These are phyloP conservation scores for Taiozyma sp. DNA, from an alignment of 1,139 yeast genomes.

Conservation along the genomic window DNA sequence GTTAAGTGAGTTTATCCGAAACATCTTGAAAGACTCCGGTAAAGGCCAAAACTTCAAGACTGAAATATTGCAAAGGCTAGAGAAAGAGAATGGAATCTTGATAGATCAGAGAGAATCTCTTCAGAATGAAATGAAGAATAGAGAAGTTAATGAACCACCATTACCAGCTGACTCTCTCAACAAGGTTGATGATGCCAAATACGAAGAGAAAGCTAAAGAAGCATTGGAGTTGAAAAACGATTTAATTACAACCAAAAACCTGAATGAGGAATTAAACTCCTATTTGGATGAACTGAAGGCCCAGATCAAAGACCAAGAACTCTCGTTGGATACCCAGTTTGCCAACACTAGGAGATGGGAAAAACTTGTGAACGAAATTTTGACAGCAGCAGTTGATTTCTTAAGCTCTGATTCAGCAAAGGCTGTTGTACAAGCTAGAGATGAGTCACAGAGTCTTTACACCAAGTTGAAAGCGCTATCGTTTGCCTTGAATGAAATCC, in stretches of 20 bases:
- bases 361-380: constrained; percentile 25
- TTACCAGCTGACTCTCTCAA: constrained; percentile 4
- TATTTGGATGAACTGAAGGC: constrained; percentile 17
- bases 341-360: constrained; percentile 29
- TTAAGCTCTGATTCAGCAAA: constrained; percentile 25
- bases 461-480: constrained; percentile 29
- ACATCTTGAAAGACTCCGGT: constrained; percentile 23
- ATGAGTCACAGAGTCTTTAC: constrained; percentile 26
- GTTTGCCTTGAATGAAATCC: constrained; percentile 22
- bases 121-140: constrained; percentile 17
- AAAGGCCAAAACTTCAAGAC: constrained; percentile 20
- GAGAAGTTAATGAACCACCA: constrained; percentile 4
- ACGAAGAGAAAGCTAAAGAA: constrained; percentile 20
- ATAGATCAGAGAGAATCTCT: constrained; percentile 16
- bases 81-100: constrained; percentile 17
- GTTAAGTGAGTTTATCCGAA: constrained; percentile 29
- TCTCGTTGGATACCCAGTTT: constrained; percentile 26
- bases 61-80: constrained; percentile 25
- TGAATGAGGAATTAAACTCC: constrained; percentile 23
- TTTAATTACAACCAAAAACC: constrained; percentile 21
- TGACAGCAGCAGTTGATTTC: constrained; percentile 21
- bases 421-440: constrained; percentile 26
- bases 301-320: constrained; percentile 22
- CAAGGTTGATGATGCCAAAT: constrained; percentile 8
- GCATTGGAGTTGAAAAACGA: constrained; percentile 22